Conservation (phyloP, 2,329 filamentous ascomycete genomes). For the Aspergillus terreus region DNA sequence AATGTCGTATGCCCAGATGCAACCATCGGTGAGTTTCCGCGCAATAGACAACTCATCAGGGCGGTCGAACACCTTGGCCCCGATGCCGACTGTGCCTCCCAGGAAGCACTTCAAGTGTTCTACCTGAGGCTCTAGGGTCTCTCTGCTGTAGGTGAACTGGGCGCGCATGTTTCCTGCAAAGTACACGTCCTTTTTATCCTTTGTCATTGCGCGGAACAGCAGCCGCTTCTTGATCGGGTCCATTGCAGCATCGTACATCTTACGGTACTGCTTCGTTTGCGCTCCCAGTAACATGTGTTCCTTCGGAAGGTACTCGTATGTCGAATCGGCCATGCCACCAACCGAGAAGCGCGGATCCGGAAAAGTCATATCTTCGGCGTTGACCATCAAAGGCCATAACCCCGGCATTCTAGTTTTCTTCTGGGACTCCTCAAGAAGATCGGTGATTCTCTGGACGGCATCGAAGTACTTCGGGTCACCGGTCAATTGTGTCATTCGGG, state of each 20-base stretch:
- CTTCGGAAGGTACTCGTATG: constrained; percentile 51
- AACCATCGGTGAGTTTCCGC: constrained; percentile 56
- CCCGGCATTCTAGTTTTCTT: constrained; percentile 67
- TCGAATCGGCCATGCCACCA: constrained; percentile 47
- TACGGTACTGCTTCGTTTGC: constrained; percentile 38
- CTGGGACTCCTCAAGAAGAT: constrained; percentile 73
- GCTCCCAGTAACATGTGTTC: constrained; percentile 45
- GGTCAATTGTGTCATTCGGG: constrained; percentile 79
- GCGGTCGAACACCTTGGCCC: constrained; percentile 54
- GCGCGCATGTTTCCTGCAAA: constrained; percentile 33
- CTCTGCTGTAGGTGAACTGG: constrained; percentile 13
- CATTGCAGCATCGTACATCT: constrained; percentile 42
- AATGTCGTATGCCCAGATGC: constrained; percentile 59
- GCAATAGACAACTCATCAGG: constrained; percentile 54
- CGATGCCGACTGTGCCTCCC: constrained; percentile 60
- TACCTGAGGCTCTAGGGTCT: constrained; percentile 35
- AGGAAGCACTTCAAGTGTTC: constrained; percentile 60
- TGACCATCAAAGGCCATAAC: constrained; percentile 73
- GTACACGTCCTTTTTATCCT: constrained; percentile 37
- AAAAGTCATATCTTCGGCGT: constrained; percentile 45
- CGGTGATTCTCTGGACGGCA: constrained; percentile 77
- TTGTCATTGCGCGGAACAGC: constrained; percentile 44
- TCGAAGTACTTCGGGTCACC: constrained; percentile 81
- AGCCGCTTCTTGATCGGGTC: constrained; percentile 38
- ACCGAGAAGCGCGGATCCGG: constrained; percentile 37